phyloP scores from a whole-genome alignment of 805 yeast genomes.

The Metschnikowia dekortorum region DNA sequence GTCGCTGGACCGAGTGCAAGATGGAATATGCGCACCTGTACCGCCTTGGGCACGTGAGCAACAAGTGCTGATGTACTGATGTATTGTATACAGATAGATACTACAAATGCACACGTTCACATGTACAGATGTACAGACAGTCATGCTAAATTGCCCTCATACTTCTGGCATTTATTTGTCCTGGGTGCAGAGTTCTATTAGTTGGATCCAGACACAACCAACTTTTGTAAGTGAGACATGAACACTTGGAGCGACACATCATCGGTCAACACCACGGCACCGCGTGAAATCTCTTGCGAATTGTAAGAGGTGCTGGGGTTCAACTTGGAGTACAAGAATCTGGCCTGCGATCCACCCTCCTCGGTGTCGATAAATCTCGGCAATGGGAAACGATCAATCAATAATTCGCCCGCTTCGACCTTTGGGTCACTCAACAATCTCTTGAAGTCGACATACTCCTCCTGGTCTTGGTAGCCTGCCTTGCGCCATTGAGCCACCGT shows the following conservation, averaged over 20 bases:
- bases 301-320: conserved; percentile 89
- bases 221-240: conserved; percentile 89
- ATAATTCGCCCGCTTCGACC: conserved; percentile 85
- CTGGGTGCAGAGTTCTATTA: conserved; percentile 10
- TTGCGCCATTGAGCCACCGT: conserved; percentile 96
- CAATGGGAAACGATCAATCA: conserved; percentile 92
- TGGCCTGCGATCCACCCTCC: conserved; percentile 97
- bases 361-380: conserved; percentile 97
- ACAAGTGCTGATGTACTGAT: not conserved
- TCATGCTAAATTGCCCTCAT: too few relatives aligned
- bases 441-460: conserved; percentile 85
- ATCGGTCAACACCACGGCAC: conserved; percentile 89
- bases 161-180: not conserved
- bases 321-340: conserved; percentile 90
- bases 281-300: conserved; percentile 47
- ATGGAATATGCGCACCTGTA: too few relatives aligned
- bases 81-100: not conserved
- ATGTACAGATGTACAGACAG: too few relatives aligned
- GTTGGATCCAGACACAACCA: conserved; percentile 59
- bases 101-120: too few relatives aligned
- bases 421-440: conserved; percentile 84
- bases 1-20: not conserved
- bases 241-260: conserved; percentile 93
- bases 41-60: not conserved
- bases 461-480: conserved; percentile 88